Base-by-base conservation (phyloP, 2,329 filamentous ascomycete species). In the Trichoderma sp. region DNA sequence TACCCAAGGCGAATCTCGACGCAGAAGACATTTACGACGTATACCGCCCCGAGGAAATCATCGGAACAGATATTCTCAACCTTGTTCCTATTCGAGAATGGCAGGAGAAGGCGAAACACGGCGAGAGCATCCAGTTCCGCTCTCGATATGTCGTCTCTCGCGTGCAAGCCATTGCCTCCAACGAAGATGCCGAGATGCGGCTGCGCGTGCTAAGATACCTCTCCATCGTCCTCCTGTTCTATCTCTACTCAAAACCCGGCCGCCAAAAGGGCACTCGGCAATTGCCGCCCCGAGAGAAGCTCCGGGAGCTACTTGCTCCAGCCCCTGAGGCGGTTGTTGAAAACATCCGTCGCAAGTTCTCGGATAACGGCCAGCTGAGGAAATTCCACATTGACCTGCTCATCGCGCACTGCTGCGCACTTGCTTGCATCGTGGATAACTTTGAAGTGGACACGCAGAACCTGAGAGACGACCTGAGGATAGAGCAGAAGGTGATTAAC, bases 321-420 rank as follows among this genome's bases (percentile, higher is more conserved):
- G 87, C 88, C 6, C 88, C 90, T 0, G 87, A 90, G 73, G 83
- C 85, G 0, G 86, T 95, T 8, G 83, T 93, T 47, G 90, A 92
- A 76, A 87, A 85, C 73, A 90, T 94, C 34, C 86, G 90, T 70
- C 86, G 90, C 77, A 92, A 90, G 76, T 95, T 95, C 78, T 89
- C 89, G 1, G 86, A 90, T 56, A 84, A 81, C 39, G 87, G 87
- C 26, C 85, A 88, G 72, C 88, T 95, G 82, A 87, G 89, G 70
- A 93, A 92, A 78, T 92, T 90, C 83, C 89, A 94, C 78, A 82
- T 86, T 36, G 92, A 95, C 78, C 85, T 93, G 73, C 82, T 95
- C 36, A 89, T 90, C 77, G 93, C 92, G 18, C 91, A 94, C 81
- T 89, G 92, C 77, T 92, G 90, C 76, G 91, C 88, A 1, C 85